Evolutionary conservation across 1,139 yeast genomes (phyloP).

Genomic region (Hanseniaspora sp.): DNA sequence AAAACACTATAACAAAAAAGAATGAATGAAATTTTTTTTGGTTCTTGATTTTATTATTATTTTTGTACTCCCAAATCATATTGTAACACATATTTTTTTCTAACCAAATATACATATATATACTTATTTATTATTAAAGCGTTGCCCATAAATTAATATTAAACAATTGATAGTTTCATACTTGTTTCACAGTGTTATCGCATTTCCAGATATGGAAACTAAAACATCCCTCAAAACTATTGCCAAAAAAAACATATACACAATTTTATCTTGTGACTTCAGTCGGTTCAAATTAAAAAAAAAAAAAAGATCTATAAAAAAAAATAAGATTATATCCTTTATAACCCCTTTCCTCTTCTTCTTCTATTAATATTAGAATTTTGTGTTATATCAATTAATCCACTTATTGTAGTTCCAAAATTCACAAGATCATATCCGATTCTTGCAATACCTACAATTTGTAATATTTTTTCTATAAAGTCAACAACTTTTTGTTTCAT

Average conservation of each 20-base stretch:
- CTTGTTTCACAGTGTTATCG: background rate
- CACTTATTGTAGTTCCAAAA: background rate
- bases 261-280: too few species aligned
- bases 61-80: too few species aligned
- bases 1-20: background rate
- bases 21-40: too few species aligned
- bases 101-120: too few species aligned
- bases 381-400: background rate
- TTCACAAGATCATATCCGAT: constrained; percentile 1
- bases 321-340: too few species aligned
- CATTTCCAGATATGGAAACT: background rate
- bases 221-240: background rate
- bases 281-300: too few species aligned
- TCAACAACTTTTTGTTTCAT: background rate
- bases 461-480: background rate
- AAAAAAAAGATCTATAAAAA: too few species aligned
- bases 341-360: background rate
- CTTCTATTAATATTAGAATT: background rate
- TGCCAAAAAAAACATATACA: too few species aligned
- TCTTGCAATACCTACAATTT: background rate
- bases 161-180: background rate
- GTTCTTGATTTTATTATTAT: too few species aligned
- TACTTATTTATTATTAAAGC: too few species aligned
- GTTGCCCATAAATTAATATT: too few species aligned
- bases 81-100: too few species aligned